phyloP scores from a whole-genome alignment of 306 rosid species.

The Vigna mungo region DNA sequence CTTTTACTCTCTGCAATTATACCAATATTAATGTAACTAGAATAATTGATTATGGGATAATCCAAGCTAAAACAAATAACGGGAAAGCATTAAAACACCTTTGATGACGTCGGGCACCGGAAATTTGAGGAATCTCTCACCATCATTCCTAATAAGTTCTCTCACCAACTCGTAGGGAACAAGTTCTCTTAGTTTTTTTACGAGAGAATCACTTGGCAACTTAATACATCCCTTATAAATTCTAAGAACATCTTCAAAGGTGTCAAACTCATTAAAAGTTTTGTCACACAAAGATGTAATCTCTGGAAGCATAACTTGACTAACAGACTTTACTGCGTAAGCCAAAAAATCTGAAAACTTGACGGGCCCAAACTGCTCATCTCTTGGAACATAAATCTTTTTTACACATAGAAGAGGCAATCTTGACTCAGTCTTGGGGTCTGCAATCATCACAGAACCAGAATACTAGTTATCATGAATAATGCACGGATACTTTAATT shows the following conservation, averaged over 20 bases:
- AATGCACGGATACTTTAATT: too few species aligned
- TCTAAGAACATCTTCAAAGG: slow-evolving; percentile 65
- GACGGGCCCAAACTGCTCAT: slow-evolving; percentile 73
- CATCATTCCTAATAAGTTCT: slow-evolving; percentile 83
- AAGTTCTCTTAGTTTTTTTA: slow-evolving; percentile 54
- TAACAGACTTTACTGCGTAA: slow-evolving; percentile 71
- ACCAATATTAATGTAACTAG: neutral
- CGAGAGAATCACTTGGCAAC: slow-evolving; percentile 59
- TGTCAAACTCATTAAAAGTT: slow-evolving; percentile 67
- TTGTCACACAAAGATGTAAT: slow-evolving; percentile 65
- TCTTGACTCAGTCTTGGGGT: slow-evolving; percentile 73
- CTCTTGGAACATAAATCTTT: slow-evolving; percentile 81
- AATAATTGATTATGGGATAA: neutral
- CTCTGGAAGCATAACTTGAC: slow-evolving; percentile 77
- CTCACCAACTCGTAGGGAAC: slow-evolving; percentile 79
- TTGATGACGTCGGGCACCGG: slow-evolving; percentile 87
- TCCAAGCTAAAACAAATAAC: neutral
- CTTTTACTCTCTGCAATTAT: slow-evolving; percentile 60
- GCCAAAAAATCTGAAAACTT: slow-evolving; percentile 88
- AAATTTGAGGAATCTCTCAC: slow-evolving; percentile 76
- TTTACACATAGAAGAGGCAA: slow-evolving; percentile 65
- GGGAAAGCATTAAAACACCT: slow-evolving; percentile 52
- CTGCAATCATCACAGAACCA: slow-evolving; percentile 58
- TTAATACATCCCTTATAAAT: slow-evolving; percentile 71
- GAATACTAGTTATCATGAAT: neutral